These are phyloP conservation scores for Xylariaceae sp. DNA, from an alignment of 2,329 filamentous ascomycete species.

Conservation along the genomic window DNA sequence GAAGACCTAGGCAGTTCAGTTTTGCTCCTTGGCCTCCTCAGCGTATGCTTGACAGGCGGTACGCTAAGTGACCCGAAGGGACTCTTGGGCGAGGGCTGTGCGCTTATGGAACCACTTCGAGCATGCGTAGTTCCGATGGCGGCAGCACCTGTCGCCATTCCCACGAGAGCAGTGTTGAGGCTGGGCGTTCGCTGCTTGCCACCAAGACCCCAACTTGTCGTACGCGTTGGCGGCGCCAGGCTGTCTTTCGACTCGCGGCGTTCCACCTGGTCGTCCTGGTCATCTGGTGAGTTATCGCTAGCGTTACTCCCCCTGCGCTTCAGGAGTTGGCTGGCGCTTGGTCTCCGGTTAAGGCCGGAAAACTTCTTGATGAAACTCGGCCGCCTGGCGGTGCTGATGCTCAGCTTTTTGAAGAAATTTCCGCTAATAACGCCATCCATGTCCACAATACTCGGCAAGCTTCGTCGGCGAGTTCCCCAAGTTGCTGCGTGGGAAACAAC, in stretches of 20 bases:
- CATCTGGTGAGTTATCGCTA: constrained; percentile 26
- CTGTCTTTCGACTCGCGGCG: constrained; percentile 37
- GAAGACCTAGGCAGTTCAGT: constrained; percentile 40
- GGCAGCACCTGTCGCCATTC: constrained; percentile 47
- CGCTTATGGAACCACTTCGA: constrained; percentile 54
- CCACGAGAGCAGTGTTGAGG: constrained; percentile 51
- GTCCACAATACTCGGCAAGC: constrained; percentile 52
- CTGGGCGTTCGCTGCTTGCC: constrained; percentile 45
- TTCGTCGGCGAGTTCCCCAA: constrained; percentile 61
- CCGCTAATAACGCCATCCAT: constrained; percentile 53
- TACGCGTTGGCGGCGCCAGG: constrained; percentile 44
- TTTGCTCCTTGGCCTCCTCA: constrained; percentile 50
- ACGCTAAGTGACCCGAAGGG: constrained; percentile 34
- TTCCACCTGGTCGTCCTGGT: constrained; percentile 16
- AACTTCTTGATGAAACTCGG: constrained; percentile 48
- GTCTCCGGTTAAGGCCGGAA: constrained; percentile 41
- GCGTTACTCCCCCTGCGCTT: constrained; percentile 41
- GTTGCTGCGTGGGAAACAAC: constrained; percentile 58
- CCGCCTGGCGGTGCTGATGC: constrained; percentile 42
- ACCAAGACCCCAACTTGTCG: constrained; percentile 40
- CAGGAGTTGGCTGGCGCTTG: constrained; percentile 34
- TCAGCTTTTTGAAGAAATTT: constrained; percentile 56
- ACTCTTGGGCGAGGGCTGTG: constrained; percentile 47
- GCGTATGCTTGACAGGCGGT: constrained; percentile 32
- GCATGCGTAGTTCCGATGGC: constrained; percentile 50